These are phyloP conservation scores for Phytophthora multivora DNA, from an alignment of 352 stramenopile species.

Conservation along the genomic window DNA sequence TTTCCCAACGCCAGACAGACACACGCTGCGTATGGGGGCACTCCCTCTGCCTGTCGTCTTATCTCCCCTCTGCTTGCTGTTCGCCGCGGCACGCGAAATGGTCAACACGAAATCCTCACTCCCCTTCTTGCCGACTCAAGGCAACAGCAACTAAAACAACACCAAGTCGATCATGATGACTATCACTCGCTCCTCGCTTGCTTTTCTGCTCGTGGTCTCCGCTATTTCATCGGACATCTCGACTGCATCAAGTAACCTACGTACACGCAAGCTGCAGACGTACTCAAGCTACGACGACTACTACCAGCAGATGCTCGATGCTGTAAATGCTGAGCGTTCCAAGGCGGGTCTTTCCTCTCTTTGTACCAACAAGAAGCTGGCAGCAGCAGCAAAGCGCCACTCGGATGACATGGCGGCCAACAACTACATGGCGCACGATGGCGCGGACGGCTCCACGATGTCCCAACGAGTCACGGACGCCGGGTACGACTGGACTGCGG, in stretches of 20 bases:
- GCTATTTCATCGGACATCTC: slow-evolving; percentile 18
- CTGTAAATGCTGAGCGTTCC: slow-evolving; percentile 53
- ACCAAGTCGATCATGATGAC: slow-evolving; percentile 21
- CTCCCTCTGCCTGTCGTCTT: slow-evolving; percentile 32
- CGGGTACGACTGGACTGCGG: slow-evolving; percentile 53
- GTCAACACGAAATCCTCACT: slow-evolving; percentile 13
- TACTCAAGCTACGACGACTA: slow-evolving; percentile 35
- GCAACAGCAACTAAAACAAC: slow-evolving; percentile 8
- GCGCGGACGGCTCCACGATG: slow-evolving; percentile 52
- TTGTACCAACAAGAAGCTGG: slow-evolving; percentile 52
- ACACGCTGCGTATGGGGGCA: slow-evolving; percentile 14
- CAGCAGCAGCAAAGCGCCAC: slow-evolving; percentile 30
- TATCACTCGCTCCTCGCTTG: slow-evolving; percentile 25
- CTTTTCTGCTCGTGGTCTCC: slow-evolving; percentile 21
- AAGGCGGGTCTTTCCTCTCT: slow-evolving; percentile 43
- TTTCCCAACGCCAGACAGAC: neutral
- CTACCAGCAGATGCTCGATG: slow-evolving; percentile 34
- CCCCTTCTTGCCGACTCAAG: slow-evolving; percentile 17
- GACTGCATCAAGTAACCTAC: slow-evolving; percentile 20
- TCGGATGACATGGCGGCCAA: slow-evolving; percentile 52
- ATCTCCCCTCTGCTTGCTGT: slow-evolving; percentile 27
- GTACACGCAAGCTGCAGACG: slow-evolving; percentile 33
- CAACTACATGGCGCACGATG: slow-evolving; percentile 60
- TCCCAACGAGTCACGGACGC: slow-evolving; percentile 42
- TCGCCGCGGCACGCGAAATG: slow-evolving; percentile 4